Evolutionary conservation across 768 basidiomycete genomes (phyloP).

Genomic region (Cantharellus anzutake): DNA sequence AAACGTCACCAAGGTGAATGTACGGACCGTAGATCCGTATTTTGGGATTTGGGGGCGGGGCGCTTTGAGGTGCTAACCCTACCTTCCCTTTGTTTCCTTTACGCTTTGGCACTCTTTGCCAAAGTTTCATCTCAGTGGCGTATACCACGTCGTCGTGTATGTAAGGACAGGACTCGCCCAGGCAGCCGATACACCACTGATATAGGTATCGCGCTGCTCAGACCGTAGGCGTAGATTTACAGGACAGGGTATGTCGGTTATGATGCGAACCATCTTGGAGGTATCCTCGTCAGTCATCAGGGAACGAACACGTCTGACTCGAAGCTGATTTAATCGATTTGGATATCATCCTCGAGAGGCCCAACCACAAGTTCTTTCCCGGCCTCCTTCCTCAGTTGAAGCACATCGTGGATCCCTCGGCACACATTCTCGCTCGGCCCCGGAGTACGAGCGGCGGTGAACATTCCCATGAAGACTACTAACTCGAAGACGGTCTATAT

Average conservation of each 20-base stretch:
- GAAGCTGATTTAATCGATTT: not conserved
- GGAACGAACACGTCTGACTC: not conserved
- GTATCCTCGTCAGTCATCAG: not conserved
- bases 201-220: no score
- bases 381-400: not conserved
- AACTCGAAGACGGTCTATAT: not conserved
- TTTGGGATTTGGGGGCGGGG: no score
- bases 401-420: not conserved
- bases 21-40: no score
- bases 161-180: no score
- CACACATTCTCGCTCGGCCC: not conserved
- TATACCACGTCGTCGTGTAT: no score
- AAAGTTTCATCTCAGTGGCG: no score
- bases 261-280: not conserved
- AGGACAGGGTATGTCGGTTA: conserved; percentile 1
- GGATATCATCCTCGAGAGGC: not conserved
- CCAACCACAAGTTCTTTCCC: not conserved
- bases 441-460: not conserved
- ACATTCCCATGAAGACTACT: not conserved
- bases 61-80: no score
- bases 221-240: no score
- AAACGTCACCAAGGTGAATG: no score
- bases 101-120: no score
- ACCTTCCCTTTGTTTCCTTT: no score
- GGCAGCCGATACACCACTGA: no score